Base-by-base conservation (phyloP, 495 filamentous ascomycete species). In the Lasiosphaeris hirsuta region DNA sequence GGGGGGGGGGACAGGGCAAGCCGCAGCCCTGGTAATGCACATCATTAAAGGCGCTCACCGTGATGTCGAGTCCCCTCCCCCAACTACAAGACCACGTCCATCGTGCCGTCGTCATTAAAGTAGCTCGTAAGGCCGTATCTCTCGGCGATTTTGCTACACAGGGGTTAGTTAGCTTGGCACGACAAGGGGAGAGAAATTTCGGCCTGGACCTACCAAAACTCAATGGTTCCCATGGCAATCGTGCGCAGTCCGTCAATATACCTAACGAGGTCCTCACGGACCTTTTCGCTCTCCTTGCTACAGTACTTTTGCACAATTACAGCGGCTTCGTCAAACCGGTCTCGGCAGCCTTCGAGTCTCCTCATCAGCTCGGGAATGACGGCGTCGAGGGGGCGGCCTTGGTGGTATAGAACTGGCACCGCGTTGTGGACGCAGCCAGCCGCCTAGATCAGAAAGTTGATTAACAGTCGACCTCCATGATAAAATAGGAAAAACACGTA, bases 41-140 rank as follows among this genome's bases (percentile, higher is more conserved):
- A 30, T 30, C 23, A 30, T 30, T 5, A 30, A 30, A 5, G 2
- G 23, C 2, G 23, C 23, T 2, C 5, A 30, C 23, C 5, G 23
- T 30, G n/a, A n/a, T n/a, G 64, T 77, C 0, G 0, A 58, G 0
- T 77, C 75, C 60, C 72, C 63, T 42, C 14, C 54, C 2, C 10
- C 47, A 51, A 13, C 37, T 14, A 51, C 23, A 51, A 14, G 10
- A 51, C 47, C 9, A 51, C 47, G 18, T 51, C 47, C 47, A 51
- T 51, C 4, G 8, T 51, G 11, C 47, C 47, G 37, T 51, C 47
- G 5, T 10, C 30, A 36, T 51, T 51, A n/a, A 51, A 51, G 37
- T 51, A 51, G 13, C 30, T 23, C 23, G 35, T 34, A 13, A 51
- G 34, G 13, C 47, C 47, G 15, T 51, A 51, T 34, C 47, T 51